Evolutionary conservation across 1,284 basidiomycete species (phyloP).

Genomic region (Ustilago shanxiensis): DNA sequence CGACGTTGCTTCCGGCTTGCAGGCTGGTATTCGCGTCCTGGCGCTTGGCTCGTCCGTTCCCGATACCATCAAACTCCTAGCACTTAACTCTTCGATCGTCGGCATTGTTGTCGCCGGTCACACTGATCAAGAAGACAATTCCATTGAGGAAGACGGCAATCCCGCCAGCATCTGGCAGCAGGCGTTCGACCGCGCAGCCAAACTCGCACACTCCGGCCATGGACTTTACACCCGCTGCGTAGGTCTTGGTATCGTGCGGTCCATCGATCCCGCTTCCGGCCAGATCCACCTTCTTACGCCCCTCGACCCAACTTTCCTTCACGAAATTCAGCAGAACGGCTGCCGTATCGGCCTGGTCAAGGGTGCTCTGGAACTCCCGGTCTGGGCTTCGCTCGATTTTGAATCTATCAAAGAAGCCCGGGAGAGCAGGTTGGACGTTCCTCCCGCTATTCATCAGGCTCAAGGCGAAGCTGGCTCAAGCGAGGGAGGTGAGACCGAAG

Average conservation of each 20-base stretch:
- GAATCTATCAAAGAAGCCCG: slow-evolving; percentile 62
- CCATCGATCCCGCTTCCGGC: slow-evolving; percentile 48
- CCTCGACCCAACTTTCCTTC: slow-evolving; percentile 74
- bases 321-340: slow-evolving; percentile 61
- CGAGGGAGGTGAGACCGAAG: not conserved
- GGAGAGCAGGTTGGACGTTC: slow-evolving; percentile 36
- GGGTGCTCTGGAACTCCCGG: slow-evolving; percentile 87
- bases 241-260: slow-evolving; percentile 62
- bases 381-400: slow-evolving; percentile 88
- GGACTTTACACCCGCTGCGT: slow-evolving; percentile 30
- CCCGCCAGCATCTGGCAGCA: slow-evolving; percentile 31
- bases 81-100: slow-evolving; percentile 85
- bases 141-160: not conserved
- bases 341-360: slow-evolving; percentile 77
- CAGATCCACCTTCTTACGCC: slow-evolving; percentile 62
- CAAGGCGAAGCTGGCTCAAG: not conserved
- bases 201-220: slow-evolving; percentile 1
- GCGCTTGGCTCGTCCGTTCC: slow-evolving; percentile 51
- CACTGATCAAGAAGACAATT: slow-evolving; percentile 1
- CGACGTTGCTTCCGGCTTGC: slow-evolving; percentile 75
- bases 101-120: slow-evolving; percentile 68
- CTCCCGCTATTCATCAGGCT: not conserved
- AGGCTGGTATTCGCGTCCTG: slow-evolving; percentile 74
- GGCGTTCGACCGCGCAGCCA: slow-evolving; percentile 31
- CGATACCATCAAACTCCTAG: slow-evolving; percentile 71